These are phyloP conservation scores for Botryotinia convoluta DNA, from an alignment of 2,329 filamentous ascomycete species.

Conservation along the genomic window DNA sequence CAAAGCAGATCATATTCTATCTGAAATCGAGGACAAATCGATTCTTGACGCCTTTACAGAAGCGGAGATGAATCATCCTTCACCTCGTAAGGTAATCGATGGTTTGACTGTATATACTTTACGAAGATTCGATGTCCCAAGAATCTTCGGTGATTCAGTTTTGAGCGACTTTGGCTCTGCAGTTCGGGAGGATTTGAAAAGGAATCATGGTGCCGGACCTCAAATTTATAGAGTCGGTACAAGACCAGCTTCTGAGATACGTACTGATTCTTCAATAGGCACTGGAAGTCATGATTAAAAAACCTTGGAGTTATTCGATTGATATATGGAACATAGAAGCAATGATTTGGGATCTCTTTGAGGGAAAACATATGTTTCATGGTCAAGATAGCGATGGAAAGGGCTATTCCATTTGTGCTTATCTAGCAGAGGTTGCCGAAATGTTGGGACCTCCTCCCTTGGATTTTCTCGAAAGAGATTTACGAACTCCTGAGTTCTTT, in stretches of 20 bases:
- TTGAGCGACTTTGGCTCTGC: slow-evolving; percentile 52
- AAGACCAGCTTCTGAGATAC: too few species aligned
- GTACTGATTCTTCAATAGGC: slow-evolving; percentile 30
- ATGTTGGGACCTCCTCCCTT: slow-evolving; percentile 34
- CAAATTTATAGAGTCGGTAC: slow-evolving; percentile 39
- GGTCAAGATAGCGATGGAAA: slow-evolving; percentile 27
- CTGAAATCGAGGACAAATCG: slow-evolving; percentile 39
- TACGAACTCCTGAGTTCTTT: slow-evolving; percentile 31
- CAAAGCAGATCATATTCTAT: slow-evolving; percentile 49
- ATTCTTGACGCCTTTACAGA: slow-evolving; percentile 42
- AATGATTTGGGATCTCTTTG: slow-evolving; percentile 37
- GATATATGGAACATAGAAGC: slow-evolving; percentile 42
- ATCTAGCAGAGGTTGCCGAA: slow-evolving; percentile 34
- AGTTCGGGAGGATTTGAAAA: slow-evolving; percentile 39
- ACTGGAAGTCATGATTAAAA: slow-evolving; percentile 41
- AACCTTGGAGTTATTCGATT: slow-evolving; percentile 39
- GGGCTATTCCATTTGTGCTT: slow-evolving; percentile 25
- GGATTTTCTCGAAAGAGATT: slow-evolving; percentile 33
- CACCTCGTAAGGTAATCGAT: slow-evolving; percentile 44
- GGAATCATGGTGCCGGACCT: slow-evolving; percentile 42
- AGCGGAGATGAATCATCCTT: slow-evolving; percentile 42
- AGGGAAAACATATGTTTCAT: slow-evolving; percentile 29
- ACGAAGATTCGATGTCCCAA: slow-evolving; percentile 41
- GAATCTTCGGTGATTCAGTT: slow-evolving; percentile 37
- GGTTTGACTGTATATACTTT: slow-evolving; percentile 45